Conservation (phyloP, 257 asterid species). For the Agastache rugosa region DNA sequence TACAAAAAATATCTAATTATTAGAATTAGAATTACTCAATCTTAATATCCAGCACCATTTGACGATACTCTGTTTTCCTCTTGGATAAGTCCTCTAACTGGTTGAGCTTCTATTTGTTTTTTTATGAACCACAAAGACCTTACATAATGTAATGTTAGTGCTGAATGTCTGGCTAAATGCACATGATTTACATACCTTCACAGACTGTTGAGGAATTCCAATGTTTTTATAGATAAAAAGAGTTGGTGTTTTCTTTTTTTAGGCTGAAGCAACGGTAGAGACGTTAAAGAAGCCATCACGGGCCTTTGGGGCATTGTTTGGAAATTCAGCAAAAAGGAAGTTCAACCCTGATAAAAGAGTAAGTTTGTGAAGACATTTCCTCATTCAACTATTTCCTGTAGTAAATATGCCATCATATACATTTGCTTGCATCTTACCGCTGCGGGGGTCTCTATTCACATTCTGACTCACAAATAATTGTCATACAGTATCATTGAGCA, state of each 20-base stretch:
- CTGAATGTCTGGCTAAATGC: slow-evolving; percentile 13
- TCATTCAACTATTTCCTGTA: background rate
- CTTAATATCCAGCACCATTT: slow-evolving; percentile 7
- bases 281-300: slow-evolving; percentile 78
- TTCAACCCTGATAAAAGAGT: slow-evolving; percentile 66
- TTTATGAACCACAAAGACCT: background rate
- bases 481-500: background rate
- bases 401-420: slow-evolving; percentile 1
- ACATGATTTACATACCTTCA: slow-evolving; percentile 4
- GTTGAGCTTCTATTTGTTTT: slow-evolving; percentile 22
- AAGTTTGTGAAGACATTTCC: slow-evolving; percentile 34
- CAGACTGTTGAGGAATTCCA: slow-evolving; percentile 20
- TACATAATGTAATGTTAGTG: background rate
- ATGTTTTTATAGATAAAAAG: background rate
- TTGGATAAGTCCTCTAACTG: background rate
- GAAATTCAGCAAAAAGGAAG: slow-evolving; percentile 77
- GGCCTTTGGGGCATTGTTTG: slow-evolving; percentile 84
- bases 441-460: background rate
- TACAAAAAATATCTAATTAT: no score
- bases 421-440: slow-evolving; percentile 18
- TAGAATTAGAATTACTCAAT: background rate
- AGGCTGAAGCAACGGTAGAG: slow-evolving; percentile 78
- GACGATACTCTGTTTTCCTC: slow-evolving; percentile 12
- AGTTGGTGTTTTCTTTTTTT: slow-evolving; percentile 21
- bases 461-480: background rate